Evolutionary conservation across 2,329 filamentous ascomycete genomes (phyloP).

Genomic region (Aspergillus alliaceus): DNA sequence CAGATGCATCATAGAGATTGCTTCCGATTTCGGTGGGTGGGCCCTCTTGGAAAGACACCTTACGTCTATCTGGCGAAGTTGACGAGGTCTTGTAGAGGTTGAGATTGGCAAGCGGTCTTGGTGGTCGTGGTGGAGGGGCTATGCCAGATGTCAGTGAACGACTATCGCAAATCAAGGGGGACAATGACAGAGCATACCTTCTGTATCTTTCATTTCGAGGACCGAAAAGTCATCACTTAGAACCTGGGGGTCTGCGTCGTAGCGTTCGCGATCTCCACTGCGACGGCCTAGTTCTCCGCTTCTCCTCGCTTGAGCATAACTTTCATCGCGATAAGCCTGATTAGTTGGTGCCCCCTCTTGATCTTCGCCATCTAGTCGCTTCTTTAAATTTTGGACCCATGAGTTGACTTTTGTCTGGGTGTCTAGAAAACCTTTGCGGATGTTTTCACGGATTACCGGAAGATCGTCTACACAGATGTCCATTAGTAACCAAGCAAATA

Average conservation of each 20-base stretch:
- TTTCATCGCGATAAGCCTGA: slow-evolving; percentile 33
- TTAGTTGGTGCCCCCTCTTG: slow-evolving; percentile 56
- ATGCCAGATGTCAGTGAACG: slow-evolving; percentile 3
- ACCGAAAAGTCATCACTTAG: slow-evolving; percentile 83
- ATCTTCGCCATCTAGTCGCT: slow-evolving; percentile 88
- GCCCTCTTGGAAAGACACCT: slow-evolving; percentile 60
- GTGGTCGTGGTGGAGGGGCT: slow-evolving; percentile 56
- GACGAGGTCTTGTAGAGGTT: slow-evolving; percentile 75
- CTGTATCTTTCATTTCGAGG: slow-evolving; percentile 62
- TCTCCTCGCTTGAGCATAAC: slow-evolving; percentile 54
- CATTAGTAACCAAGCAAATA: slow-evolving; percentile 13
- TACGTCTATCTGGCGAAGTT: slow-evolving; percentile 52
- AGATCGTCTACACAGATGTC: slow-evolving; percentile 67
- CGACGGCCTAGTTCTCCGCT: slow-evolving; percentile 65
- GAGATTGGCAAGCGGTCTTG: slow-evolving; percentile 71
- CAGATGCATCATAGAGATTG: slow-evolving; percentile 66
- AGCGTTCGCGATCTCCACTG: slow-evolving; percentile 85
- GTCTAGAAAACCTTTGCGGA: slow-evolving; percentile 91
- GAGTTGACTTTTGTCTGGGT: slow-evolving; percentile 90
- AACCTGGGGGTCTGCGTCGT: slow-evolving; percentile 91
- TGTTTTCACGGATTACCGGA: slow-evolving; percentile 86
- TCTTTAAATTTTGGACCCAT: slow-evolving; percentile 89
- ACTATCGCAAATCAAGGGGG: background rate
- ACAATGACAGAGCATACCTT: slow-evolving; percentile 43
- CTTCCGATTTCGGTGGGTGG: slow-evolving; percentile 76